Conservation (phyloP, 768 basidiomycete genomes). For the Rhodosporidiobolus sp. region DNA sequence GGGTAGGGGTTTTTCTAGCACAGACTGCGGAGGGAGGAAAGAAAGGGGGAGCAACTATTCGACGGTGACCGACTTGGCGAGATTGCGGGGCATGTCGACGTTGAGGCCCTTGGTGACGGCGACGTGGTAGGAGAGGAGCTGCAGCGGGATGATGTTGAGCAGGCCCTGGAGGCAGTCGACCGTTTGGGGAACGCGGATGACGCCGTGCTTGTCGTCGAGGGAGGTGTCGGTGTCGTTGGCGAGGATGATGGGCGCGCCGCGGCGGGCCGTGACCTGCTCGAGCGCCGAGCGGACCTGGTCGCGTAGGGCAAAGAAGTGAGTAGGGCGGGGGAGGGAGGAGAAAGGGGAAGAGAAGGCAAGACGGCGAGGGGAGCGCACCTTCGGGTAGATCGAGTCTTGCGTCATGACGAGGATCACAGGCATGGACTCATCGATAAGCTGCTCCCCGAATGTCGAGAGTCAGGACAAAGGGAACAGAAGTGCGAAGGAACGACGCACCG, state of each 20-base stretch:
- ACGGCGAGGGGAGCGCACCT: conserved; percentile 67
- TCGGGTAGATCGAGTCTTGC: conserved; percentile 94
- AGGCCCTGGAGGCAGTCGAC: conserved; percentile 92
- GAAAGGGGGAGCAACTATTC: not conserved
- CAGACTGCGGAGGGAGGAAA: too few species aligned
- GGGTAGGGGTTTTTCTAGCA: too few species aligned
- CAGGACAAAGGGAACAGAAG: too few species aligned
- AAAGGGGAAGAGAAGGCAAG: not conserved
- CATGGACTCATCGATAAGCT: conserved; percentile 77
- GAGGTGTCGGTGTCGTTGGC: conserved; percentile 86
- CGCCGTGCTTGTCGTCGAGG: conserved; percentile 65
- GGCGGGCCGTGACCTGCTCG: conserved; percentile 93
- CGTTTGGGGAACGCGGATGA: conserved; percentile 90
- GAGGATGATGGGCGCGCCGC: conserved; percentile 78
- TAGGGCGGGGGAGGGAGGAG: not conserved
- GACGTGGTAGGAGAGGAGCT: conserved; percentile 91
- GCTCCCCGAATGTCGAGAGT: too few species aligned
- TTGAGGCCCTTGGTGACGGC: conserved; percentile 94
- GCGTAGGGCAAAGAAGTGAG: not conserved
- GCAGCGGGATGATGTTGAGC: conserved; percentile 93
- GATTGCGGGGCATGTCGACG: conserved; percentile 96
- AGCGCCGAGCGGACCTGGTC: conserved; percentile 71
- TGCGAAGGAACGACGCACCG: too few species aligned
- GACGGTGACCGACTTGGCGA: conserved; percentile 48
- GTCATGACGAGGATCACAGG: conserved; percentile 97